phyloP scores from a whole-genome alignment of 2,329 filamentous ascomycete species.

The Fusarium nanum region DNA sequence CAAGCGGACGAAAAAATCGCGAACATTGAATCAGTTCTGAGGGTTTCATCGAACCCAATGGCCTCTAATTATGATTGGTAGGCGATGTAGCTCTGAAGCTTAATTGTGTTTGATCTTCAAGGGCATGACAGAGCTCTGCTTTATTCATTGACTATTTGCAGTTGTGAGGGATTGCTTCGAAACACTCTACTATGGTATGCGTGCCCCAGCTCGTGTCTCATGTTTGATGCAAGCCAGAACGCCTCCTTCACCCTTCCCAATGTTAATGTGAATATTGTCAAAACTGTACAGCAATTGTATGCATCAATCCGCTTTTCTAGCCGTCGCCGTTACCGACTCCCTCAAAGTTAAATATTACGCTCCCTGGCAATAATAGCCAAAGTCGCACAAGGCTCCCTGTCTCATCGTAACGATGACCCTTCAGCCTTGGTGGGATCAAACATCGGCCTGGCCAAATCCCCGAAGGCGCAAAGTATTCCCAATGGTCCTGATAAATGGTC shows the following conservation, averaged over 20 bases:
- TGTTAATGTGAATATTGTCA: constrained; percentile 12
- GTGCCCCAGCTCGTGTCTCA: constrained; percentile 33
- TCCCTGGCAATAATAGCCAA: constrained; percentile 20
- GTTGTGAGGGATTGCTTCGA: constrained; percentile 16
- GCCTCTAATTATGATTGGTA: constrained; percentile 17
- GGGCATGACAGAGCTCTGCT: constrained; percentile 11
- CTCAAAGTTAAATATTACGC: constrained; percentile 21
- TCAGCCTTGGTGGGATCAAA: background rate
- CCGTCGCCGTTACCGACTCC: constrained; percentile 3
- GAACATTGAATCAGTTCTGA: constrained; percentile 13
- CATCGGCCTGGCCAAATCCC: background rate
- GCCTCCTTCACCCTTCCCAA: constrained; percentile 35
- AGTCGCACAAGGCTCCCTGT: constrained; percentile 15
- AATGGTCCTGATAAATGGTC: background rate
- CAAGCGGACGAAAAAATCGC: constrained; percentile 1
- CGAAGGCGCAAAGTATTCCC: background rate
- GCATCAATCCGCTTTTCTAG: constrained; percentile 27
- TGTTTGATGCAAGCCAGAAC: constrained; percentile 34
- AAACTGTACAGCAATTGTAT: constrained; percentile 21
- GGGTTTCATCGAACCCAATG: background rate
- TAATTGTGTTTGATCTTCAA: constrained; percentile 29
- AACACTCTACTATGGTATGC: constrained; percentile 2
- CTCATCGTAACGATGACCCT: background rate
- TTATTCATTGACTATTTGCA: constrained; percentile 35
- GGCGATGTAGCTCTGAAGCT: background rate